Evolutionary conservation across 768 basidiomycete genomes (phyloP).

Genomic region (Boletus sp.): DNA sequence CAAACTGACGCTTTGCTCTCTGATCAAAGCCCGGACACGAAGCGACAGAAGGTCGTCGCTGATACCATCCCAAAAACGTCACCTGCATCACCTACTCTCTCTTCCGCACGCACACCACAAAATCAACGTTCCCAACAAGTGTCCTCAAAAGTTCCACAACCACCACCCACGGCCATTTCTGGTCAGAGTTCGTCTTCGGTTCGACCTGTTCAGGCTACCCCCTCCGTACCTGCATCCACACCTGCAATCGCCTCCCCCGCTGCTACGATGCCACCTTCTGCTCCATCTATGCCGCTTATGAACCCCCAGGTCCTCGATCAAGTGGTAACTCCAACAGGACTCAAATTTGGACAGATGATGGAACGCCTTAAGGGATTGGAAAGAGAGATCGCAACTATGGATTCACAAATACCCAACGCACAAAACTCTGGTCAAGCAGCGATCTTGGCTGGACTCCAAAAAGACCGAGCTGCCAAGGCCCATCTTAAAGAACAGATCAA

Average conservation of each 20-base stretch:
- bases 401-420: slow-evolving; percentile 12
- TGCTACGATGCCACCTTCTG: slow-evolving; percentile 6
- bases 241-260: slow-evolving; percentile 11
- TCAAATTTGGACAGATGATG: slow-evolving; percentile 24
- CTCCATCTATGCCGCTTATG: background rate
- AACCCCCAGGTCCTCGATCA: slow-evolving; percentile 18
- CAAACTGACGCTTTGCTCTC: slow-evolving; percentile 36
- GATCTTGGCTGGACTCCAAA: slow-evolving; percentile 12
- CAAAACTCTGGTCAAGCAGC: slow-evolving; percentile 19
- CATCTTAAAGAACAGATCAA: slow-evolving; percentile 13
- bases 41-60: slow-evolving; percentile 33
- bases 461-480: slow-evolving; percentile 5
- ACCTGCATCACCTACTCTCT: slow-evolving; percentile 20
- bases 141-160: slow-evolving; percentile 20
- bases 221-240: slow-evolving; percentile 4
- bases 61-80: slow-evolving; percentile 19
- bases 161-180: slow-evolving; percentile 7
- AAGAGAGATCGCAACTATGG: slow-evolving; percentile 10
- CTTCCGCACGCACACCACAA: slow-evolving; percentile 21
- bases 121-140: slow-evolving; percentile 23
- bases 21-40: slow-evolving; percentile 45
- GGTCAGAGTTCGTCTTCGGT: slow-evolving; percentile 6
- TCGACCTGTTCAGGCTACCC: slow-evolving; percentile 6
- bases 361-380: slow-evolving; percentile 23
- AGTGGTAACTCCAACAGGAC: slow-evolving; percentile 1